phyloP scores from a whole-genome alignment of 2,329 filamentous ascomycete genomes.

The Pyricularia pennisetigena region DNA sequence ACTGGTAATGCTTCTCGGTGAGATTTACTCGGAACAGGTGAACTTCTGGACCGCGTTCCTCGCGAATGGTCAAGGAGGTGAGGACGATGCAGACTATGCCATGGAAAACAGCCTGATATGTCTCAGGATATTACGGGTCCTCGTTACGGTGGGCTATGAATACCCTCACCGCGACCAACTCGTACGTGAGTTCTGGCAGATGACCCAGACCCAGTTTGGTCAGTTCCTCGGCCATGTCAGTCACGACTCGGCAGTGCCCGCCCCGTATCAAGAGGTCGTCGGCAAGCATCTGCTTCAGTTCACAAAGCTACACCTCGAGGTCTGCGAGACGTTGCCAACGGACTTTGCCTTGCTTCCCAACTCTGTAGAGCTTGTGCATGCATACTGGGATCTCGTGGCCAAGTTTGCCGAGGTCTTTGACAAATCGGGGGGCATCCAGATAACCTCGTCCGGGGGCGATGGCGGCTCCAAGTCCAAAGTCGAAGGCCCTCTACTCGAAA shows the following conservation, averaged over 20 bases:
- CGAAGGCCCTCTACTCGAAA: slow-evolving; percentile 61
- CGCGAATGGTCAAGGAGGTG: slow-evolving; percentile 45
- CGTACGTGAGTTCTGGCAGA: slow-evolving; percentile 70
- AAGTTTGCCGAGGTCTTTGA: slow-evolving; percentile 68
- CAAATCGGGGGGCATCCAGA: slow-evolving; percentile 45
- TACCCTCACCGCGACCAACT: slow-evolving; percentile 69
- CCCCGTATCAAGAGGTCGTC: slow-evolving; percentile 49
- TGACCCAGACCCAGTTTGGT: slow-evolving; percentile 70
- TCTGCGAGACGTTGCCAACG: slow-evolving; percentile 69
- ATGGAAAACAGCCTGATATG: slow-evolving; percentile 71
- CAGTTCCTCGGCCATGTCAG: slow-evolving; percentile 58
- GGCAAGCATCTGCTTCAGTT: slow-evolving; percentile 85
- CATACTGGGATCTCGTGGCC: slow-evolving; percentile 77
- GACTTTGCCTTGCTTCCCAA: slow-evolving; percentile 77
- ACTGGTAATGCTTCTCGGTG: slow-evolving; percentile 68
- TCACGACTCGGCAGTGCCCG: slow-evolving; percentile 42
- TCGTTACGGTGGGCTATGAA: slow-evolving; percentile 76
- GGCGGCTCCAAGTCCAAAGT: slow-evolving; percentile 35
- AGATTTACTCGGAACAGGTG: slow-evolving; percentile 69
- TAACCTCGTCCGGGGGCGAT: slow-evolving; percentile 24
- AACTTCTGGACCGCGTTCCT: slow-evolving; percentile 57
- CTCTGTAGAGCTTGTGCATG: slow-evolving; percentile 64
- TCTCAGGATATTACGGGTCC: slow-evolving; percentile 69
- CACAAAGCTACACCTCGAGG: slow-evolving; percentile 81
- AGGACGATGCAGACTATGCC: slow-evolving; percentile 47